These are phyloP conservation scores for Tieghemostelium lacteum DNA, from an alignment of 78 protist species.

Conservation along the genomic window DNA sequence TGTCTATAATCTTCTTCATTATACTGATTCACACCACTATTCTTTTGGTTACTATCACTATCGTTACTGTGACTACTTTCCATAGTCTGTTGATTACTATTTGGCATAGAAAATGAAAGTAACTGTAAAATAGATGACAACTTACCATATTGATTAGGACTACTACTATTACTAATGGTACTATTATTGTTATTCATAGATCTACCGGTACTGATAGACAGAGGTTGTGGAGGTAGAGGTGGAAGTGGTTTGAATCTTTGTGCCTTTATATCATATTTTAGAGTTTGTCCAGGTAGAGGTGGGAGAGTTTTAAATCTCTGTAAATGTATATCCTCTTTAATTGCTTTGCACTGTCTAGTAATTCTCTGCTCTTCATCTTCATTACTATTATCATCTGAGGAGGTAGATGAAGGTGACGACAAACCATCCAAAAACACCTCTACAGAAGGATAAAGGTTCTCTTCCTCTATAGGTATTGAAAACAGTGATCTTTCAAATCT, in stretches of 20 bases:
- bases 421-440: neutral
- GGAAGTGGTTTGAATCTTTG: slow-evolving; percentile 77
- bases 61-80: slow-evolving; percentile 14
- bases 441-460: neutral
- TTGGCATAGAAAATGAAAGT: slow-evolving; percentile 15
- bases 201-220: neutral
- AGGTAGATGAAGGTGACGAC: neutral
- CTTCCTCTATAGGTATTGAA: neutral
- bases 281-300: slow-evolving; percentile 30
- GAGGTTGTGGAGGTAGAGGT: slow-evolving; percentile 32
- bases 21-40: no score
- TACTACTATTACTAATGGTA: neutral
- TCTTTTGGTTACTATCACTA: no score
- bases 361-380: neutral
- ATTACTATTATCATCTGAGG: neutral
- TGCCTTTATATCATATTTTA: slow-evolving; percentile 44
- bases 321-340: slow-evolving; percentile 50
- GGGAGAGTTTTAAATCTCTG: slow-evolving; percentile 70
- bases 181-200: neutral
- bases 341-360: neutral
- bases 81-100: neutral
- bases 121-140: slow-evolving; percentile 18
- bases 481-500: slow-evolving; percentile 6
- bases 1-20: neutral
- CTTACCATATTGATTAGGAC: slow-evolving; percentile 1